Percentiles rank a stretch among this genome's conserved stretches.
Conservation (phyloP, 208 protist species). For the Trypanosoma scelopori region DNA sequence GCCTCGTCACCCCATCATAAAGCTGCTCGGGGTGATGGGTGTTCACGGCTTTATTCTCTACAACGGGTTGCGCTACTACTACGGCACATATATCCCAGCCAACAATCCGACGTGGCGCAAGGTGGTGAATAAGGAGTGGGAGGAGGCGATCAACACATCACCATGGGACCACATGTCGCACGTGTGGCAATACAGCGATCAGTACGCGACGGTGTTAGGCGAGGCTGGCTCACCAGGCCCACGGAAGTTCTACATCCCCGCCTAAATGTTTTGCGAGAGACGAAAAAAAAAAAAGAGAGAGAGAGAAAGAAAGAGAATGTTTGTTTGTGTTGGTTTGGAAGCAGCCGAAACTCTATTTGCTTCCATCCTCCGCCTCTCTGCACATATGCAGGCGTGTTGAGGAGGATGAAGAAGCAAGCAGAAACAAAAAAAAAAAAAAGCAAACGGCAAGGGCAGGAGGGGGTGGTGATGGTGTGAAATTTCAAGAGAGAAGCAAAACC, state of each 20-base stretch:
- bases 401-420: conserved; percentile 1
- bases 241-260: conserved; percentile 81
- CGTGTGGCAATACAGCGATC: conserved; percentile 87
- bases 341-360: background rate
- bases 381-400: background rate
- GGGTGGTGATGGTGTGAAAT: background rate
- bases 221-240: conserved; percentile 58
- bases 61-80: conserved; percentile 68
- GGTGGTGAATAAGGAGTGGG: conserved; percentile 90
- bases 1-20: conserved; percentile 48
- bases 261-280: conserved; percentile 23
- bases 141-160: conserved; percentile 90
- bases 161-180: conserved; percentile 91
- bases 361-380: background rate
- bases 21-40: conserved; percentile 39
- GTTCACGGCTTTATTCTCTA: conserved; percentile 49
- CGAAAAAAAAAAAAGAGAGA: background rate
- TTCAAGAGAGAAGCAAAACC: no score
- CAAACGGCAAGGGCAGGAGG: no score
- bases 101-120: conserved; percentile 90
- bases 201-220: conserved; percentile 69
- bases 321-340: background rate
- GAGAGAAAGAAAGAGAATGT: no score
- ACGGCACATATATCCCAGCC: conserved; percentile 66
- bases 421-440: conserved; percentile 6